Percentiles rank a stretch among this genome's conserved stretches.
Evolutionary conservation across 2,329 filamentous ascomycete genomes (phyloP).

Genomic region (Fusarium algeriense): DNA sequence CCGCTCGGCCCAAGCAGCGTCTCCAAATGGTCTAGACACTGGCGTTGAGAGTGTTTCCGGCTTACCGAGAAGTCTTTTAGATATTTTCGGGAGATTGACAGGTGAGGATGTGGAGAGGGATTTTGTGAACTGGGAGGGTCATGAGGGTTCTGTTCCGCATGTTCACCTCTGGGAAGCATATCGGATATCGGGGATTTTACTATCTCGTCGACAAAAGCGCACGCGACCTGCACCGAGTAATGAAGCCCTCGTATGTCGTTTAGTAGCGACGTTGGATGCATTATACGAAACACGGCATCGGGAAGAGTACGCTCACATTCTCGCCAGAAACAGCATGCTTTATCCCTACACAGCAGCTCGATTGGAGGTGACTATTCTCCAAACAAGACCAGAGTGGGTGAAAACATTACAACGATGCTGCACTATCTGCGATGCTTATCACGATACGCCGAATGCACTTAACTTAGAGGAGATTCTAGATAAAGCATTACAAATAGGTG

Average conservation of each 20-base stretch:
- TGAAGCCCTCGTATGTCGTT: constrained; percentile 41
- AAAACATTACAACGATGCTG: constrained; percentile 7
- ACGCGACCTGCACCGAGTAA: background rate
- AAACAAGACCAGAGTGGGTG: constrained; percentile 32
- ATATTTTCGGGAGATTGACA: constrained; percentile 42
- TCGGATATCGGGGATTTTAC: constrained; percentile 43
- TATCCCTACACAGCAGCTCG: constrained; percentile 46
- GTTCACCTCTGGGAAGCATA: constrained; percentile 49
- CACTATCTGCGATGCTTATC: constrained; percentile 26
- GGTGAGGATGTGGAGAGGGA: constrained; percentile 28
- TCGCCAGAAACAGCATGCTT: constrained; percentile 45
- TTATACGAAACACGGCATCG: constrained; percentile 29
- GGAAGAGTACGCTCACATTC: constrained; percentile 26
- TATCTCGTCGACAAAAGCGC: constrained; percentile 30
- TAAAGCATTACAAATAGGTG: constrained; percentile 19
- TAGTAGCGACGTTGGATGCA: constrained; percentile 45
- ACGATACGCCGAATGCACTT: constrained; percentile 15
- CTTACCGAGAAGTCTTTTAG: constrained; percentile 45
- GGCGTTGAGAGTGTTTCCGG: constrained; percentile 47
- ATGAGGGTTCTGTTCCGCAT: constrained; percentile 44
- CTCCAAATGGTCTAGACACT: background rate
- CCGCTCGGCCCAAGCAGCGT: constrained; percentile 8
- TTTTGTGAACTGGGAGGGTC: constrained; percentile 43
- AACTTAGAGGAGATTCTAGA: constrained; percentile 33
- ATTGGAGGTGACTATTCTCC: constrained; percentile 43